Conservation (phyloP, 129 eudicot species). For the Centella asiatica region DNA sequence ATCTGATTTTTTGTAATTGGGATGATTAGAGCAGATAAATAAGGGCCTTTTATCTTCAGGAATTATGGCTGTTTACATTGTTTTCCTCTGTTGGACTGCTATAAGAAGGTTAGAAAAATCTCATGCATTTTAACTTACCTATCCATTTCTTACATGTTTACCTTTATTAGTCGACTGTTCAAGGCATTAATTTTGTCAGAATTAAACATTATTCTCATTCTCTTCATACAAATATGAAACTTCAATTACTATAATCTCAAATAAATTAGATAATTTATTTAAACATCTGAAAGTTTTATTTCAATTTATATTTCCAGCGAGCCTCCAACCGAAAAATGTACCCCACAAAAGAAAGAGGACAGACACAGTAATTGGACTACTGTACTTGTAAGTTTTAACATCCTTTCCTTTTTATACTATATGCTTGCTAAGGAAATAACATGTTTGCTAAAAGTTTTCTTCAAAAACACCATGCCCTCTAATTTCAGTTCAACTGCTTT, state of each 20-base stretch:
- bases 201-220: no score
- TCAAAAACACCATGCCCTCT: background rate
- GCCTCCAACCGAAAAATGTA: constrained; percentile 65
- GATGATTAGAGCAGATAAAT: constrained; percentile 60
- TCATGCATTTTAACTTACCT: background rate
- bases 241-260: no score
- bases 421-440: background rate
- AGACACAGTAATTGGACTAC: constrained; percentile 66
- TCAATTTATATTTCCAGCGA: constrained; percentile 44
- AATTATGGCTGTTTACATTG: constrained; percentile 93
- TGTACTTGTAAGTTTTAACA: constrained; percentile 57
- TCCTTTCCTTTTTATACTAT: background rate
- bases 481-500: background rate
- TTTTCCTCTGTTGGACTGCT: constrained; percentile 93
- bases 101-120: constrained; percentile 62
- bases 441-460: background rate
- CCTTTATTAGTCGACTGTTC: background rate
- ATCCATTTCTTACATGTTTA: background rate
- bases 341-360: constrained; percentile 45
- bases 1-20: background rate
- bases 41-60: constrained; percentile 92
- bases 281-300: no score
- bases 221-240: no score
- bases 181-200: background rate
- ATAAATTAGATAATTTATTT: no score